A percentile compares a stretch with the other conserved stretches of the same genome.
Conservation (phyloP, 2,329 filamentous ascomycete genomes). For the Amylocarpus encephaloides region DNA sequence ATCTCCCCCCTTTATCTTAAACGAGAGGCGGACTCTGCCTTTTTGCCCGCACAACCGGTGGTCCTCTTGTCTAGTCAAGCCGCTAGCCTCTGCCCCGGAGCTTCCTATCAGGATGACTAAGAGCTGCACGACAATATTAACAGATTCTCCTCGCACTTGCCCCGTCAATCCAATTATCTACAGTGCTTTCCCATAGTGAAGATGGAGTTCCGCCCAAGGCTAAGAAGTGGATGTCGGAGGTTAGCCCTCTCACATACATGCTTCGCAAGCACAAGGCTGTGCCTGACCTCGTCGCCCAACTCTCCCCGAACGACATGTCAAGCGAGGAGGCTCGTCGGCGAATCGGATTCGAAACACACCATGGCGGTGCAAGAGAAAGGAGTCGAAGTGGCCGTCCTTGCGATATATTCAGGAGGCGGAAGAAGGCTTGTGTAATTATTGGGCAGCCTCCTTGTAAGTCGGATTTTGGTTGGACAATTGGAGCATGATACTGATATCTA, state of each 20-base stretch:
- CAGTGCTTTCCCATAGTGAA: too few species aligned
- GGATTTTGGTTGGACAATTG: neutral
- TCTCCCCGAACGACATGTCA: neutral
- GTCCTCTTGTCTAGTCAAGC: too few species aligned
- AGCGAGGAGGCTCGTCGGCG: constrained; percentile 28
- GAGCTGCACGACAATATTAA: too few species aligned
- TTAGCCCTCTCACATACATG: neutral
- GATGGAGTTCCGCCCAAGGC: neutral
- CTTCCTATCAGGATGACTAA: too few species aligned
- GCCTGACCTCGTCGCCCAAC: constrained; percentile 1
- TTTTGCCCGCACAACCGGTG: too few species aligned
- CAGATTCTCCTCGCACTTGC: too few species aligned
- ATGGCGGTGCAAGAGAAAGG: constrained; percentile 36
- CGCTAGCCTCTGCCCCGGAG: too few species aligned
- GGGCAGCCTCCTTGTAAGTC: constrained; percentile 39
- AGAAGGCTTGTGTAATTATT: constrained; percentile 43
- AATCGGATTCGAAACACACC: constrained; percentile 38
- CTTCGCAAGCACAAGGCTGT: neutral
- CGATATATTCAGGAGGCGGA: constrained; percentile 39
- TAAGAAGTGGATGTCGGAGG: neutral
- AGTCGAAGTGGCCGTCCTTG: constrained; percentile 43
- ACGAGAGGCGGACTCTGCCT: too few species aligned
- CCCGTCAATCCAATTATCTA: too few species aligned
- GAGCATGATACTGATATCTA: neutral
- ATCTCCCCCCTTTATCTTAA: too few species aligned